Evolutionary conservation across 495 filamentous ascomycete species (phyloP), one percentile per base, ranked within the genome.

Genomic region (Viridothelium virens): DNA sequence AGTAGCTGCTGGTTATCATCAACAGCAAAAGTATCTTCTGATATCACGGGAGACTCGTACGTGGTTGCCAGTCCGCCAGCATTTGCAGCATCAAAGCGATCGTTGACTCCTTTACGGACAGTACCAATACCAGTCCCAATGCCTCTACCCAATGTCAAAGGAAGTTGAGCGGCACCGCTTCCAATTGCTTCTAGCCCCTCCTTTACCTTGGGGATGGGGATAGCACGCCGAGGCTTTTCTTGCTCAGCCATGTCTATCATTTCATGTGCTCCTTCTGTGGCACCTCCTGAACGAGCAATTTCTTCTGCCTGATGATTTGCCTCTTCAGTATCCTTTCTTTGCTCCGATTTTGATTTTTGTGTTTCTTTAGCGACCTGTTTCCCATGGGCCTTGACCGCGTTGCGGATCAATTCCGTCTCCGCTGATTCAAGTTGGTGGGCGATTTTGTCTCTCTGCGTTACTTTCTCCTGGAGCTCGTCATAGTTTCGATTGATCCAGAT

Each of bases 401-500:
- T 82, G 61, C 82, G 82, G 67, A 98, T 89, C 62, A 98, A 79
- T 50, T 89, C 85, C 0, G 91, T 97, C 77, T 96, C 89, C 4
- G 95, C 94, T 16, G 74, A 77, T 73, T 98, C 94, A 2, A 98
- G 82, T 62, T 81, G 78, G 66, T 80, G 73, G 25, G 91, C 91
- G n/a, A 95, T 74, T 25, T 82, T 75, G 66, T 91, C 85, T 31
- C 94, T 84, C 70, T 81, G 78, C 69, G 89, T 84, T 50, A 97
- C 89, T 73, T 98, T 98, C 65, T 92, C 89, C 63, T 89, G 82
- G 12, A 98, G 84, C 36, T 90, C 86, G 64, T 94, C 91, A 66
- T 89, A 93, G 72, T 97, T 90, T 33, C 94, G 87, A 63, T 96
- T 97, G 68, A 97, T 88, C 91, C 92, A 98, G 41, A 97, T 92